Evolutionary conservation across 2,329 filamentous ascomycete genomes (phyloP).

Genomic region (Xylariaceae sp.): DNA sequence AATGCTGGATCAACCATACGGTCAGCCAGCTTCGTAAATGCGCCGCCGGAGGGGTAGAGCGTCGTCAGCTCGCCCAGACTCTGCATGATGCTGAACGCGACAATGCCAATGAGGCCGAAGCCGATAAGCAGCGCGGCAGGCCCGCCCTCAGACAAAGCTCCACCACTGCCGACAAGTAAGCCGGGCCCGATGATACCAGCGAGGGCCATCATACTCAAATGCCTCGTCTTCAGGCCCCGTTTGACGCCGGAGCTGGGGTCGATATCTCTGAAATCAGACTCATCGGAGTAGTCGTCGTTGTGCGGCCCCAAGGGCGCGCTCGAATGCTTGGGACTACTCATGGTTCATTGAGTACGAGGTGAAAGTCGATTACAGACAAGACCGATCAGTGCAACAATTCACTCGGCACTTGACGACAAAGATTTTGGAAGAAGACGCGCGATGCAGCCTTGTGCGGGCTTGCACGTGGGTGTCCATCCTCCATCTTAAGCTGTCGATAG

Average conservation of each 20-base stretch:
- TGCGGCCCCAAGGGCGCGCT: constrained; percentile 7
- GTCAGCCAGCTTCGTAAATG: constrained; percentile 66
- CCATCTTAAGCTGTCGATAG: too few relatives aligned
- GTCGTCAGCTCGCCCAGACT: constrained; percentile 72
- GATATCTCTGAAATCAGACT: constrained; percentile 40
- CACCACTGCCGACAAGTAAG: constrained; percentile 67
- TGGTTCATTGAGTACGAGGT: not conserved
- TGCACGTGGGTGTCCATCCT: too few relatives aligned
- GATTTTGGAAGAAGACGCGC: too few relatives aligned
- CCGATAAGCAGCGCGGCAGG: constrained; percentile 70
- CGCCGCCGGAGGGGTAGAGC: constrained; percentile 66
- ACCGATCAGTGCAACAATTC: too few relatives aligned
- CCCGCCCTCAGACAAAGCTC: constrained; percentile 64
- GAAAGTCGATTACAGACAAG: too few relatives aligned
- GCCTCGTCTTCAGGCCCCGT: constrained; percentile 61
- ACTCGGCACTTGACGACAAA: too few relatives aligned
- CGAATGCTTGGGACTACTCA: constrained; percentile 10
- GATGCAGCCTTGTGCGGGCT: too few relatives aligned
- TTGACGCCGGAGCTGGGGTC: constrained; percentile 64
- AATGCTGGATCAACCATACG: constrained; percentile 69
- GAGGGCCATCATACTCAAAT: constrained; percentile 63
- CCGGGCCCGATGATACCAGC: constrained; percentile 66
- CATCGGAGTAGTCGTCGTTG: constrained; percentile 13
- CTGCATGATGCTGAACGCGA: constrained; percentile 65
- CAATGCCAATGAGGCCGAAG: constrained; percentile 67